Evolutionary conservation across 805 yeast species (phyloP).

Genomic region (Saccharomycopsis schoenii): DNA sequence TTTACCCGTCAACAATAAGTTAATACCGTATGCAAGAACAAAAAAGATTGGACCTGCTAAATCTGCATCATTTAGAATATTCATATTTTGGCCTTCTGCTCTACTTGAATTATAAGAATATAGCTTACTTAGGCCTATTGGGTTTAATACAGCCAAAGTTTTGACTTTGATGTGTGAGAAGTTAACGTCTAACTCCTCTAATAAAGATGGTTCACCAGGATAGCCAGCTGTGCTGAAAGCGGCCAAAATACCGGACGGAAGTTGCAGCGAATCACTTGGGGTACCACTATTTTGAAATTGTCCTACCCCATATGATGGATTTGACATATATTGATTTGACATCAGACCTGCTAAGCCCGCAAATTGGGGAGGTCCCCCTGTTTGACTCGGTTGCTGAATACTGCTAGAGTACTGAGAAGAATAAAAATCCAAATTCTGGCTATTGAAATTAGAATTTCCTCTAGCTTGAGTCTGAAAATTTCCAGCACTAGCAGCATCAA

Average conservation of each 20-base stretch:
- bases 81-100: conserved; percentile 26
- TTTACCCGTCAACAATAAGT: conserved; percentile 77
- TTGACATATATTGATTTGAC: conserved; percentile 18
- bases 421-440: conserved; percentile 14
- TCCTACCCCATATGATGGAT: conserved; percentile 9
- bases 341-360: conserved; percentile 15
- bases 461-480: neutral
- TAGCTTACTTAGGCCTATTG: conserved; percentile 24
- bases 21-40: conserved; percentile 77
- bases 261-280: conserved; percentile 23
- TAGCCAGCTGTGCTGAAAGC: conserved; percentile 92
- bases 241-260: conserved; percentile 73
- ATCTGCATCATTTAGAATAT: conserved; percentile 80
- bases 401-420: conserved; percentile 8
- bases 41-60: conserved; percentile 92
- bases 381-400: neutral
- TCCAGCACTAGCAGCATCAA: neutral
- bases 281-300: conserved; percentile 15
- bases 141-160: conserved; percentile 79
- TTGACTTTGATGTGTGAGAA: conserved; percentile 77
- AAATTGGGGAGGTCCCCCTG: conserved; percentile 14
- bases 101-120: neutral
- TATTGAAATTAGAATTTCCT: neutral
- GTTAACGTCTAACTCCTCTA: conserved; percentile 90
- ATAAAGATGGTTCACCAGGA: conserved; percentile 86